Conservation (phyloP, 768 basidiomycete species). For the Agrocybe chaxingu region DNA sequence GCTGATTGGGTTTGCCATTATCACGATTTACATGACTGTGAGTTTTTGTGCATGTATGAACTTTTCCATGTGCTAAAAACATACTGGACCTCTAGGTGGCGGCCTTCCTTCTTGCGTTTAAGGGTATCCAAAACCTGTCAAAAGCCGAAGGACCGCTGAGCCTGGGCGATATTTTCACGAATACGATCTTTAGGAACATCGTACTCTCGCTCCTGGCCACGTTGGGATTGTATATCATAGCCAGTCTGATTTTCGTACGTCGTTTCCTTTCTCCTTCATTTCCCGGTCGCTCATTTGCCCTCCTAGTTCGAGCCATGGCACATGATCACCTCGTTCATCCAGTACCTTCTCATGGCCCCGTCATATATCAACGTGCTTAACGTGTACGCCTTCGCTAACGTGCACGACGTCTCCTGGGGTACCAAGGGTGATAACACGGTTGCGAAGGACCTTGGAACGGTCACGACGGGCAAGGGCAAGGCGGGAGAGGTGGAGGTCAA, state of each 20-base stretch:
- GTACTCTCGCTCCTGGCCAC: constrained; percentile 85
- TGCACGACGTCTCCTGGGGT: constrained; percentile 93
- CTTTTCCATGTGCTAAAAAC: neutral
- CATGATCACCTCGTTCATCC: constrained; percentile 95
- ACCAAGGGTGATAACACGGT: constrained; percentile 94
- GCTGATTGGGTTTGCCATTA: constrained; percentile 82
- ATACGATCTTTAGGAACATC: constrained; percentile 81
- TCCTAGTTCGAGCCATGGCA: constrained; percentile 95
- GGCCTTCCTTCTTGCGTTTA: constrained; percentile 80
- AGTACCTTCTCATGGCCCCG: constrained; percentile 88
- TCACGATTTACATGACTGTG: constrained; percentile 97
- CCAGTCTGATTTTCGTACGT: constrained; percentile 84
- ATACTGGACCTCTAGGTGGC: constrained; percentile 46
- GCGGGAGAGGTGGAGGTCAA: constrained; percentile 63
- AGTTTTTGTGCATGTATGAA: constrained; percentile 16
- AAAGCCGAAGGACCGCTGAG: constrained; percentile 42
- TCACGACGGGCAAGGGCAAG: constrained; percentile 71
- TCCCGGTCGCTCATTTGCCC: neutral
- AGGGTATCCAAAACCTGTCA: constrained; percentile 66
- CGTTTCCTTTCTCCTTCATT: neutral
- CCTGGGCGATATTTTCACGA: constrained; percentile 66
- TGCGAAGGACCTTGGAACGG: constrained; percentile 80
- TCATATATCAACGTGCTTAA: constrained; percentile 93
- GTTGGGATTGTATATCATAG: constrained; percentile 80
- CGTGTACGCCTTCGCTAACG: constrained; percentile 87